Evolutionary conservation across 139 green algal species (phyloP), one percentile per base, ranked within the genome.

Genomic region (Mesotaenium endlicherianum): DNA sequence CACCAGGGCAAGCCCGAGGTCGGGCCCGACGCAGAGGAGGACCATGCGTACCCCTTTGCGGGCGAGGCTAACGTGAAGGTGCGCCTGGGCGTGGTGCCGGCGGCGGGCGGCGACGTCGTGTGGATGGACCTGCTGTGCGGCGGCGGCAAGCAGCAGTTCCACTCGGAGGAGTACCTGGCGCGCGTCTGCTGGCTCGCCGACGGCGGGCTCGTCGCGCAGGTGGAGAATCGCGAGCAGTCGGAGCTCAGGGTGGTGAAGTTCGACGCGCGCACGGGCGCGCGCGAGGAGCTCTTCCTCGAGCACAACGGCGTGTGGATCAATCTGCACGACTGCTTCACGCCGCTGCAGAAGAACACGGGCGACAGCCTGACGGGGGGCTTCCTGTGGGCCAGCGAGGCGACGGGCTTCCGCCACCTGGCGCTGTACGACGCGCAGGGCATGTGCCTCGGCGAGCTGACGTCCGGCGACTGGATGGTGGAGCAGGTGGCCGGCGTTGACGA

Each of bases 81-180:
- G 47, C 50, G 85, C 55, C 72, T 91, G 14, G 87, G 69, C 4
- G 85, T 91, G 43, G 69, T 89, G 1, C 31, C 75, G 45, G 59
- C 26, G 47, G 60, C 31, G 38, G 80, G 80, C 40, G 67, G 68
- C 34, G 67, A 75, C 20, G 50, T 77, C 36, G 36, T 39, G 43
- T 90, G 83, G 87, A 86, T 90, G 82, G 77, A 89, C 45, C 34
- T 90, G 14, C 30, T 84, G 26, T 90, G 85, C 75, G 85, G 85
- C 55, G 20, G 40, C n/a, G 82, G 70, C 55, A 60, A 41, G 31
- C 11, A 43, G 38, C 31, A 26, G 11, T 30, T 42, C 39, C 59
- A 86, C 3, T 75, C 87, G n/a, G 80, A 91, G 53, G 86, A 91
- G 75, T 91, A 91, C 76, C 50, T 91, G 16, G 86, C 87, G 30